Conservation (phyloP, 352 stramenopile species). For the Phytophthora cajani region DNA sequence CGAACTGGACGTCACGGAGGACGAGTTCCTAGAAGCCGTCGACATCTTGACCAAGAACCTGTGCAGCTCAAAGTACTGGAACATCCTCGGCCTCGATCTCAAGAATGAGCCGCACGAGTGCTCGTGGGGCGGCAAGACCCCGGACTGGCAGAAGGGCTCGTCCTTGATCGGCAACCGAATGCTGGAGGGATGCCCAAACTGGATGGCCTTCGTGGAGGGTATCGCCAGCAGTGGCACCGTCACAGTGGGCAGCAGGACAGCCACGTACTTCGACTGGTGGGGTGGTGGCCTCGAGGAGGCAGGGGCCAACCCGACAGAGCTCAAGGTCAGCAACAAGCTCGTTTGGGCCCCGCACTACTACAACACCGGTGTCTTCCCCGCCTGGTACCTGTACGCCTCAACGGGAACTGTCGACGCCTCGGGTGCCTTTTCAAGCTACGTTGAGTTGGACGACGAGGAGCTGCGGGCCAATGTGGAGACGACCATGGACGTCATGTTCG, state of each 20-base stretch:
- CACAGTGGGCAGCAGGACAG: conserved; percentile 30
- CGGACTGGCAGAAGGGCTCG: conserved; percentile 62
- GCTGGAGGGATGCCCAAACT: conserved; percentile 63
- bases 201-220: conserved; percentile 71
- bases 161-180: conserved; percentile 65
- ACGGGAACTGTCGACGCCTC: conserved; percentile 19
- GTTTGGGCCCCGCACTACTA: conserved; percentile 79
- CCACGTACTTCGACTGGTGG: conserved; percentile 71
- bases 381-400: conserved; percentile 61
- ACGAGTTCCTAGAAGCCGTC: conserved; percentile 58
- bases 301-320: conserved; percentile 37
- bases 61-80: conserved; percentile 63
- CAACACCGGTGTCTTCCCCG: conserved; percentile 67
- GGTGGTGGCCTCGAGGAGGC: conserved; percentile 53
- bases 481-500: conserved; percentile 73
- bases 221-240: conserved; percentile 50
- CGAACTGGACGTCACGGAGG: conserved; percentile 50
- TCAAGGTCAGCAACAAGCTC: conserved; percentile 51
- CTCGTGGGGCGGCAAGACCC: conserved; percentile 46
- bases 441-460: conserved; percentile 54
- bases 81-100: conserved; percentile 65
- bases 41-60: conserved; percentile 66
- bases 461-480: conserved; percentile 59
- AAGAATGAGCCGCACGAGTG: conserved; percentile 74
- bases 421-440: conserved; percentile 34